Evolutionary conservation across 1,284 basidiomycete species (phyloP), one percentile per base, ranked within the genome.

Genomic region (Sphagnurus paluster): DNA sequence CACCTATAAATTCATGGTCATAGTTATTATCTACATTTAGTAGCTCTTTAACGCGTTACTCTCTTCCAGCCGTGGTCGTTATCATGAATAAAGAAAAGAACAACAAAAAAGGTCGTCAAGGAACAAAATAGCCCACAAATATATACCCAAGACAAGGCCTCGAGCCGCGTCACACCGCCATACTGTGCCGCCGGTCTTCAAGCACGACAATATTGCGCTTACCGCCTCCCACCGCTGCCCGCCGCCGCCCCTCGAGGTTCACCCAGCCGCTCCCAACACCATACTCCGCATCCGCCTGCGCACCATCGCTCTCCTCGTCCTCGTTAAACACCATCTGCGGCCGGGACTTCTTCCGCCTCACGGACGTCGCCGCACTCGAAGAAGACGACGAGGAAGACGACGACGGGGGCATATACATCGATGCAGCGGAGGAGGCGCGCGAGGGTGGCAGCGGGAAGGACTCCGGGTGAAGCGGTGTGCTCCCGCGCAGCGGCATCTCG

Each of bases 221-320:
- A 13, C 41, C 39, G 29, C 42, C 49, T 14, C 45, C 39, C 14
- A 37, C 16, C 4, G 19, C 39, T 17, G 55, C 57, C 42, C 76
- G 75, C 55, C 80, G 69, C 47, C 84, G 67, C n/a, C 75, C 74
- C 19, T 84, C 82, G 2, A 77, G 59, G 57, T 82, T 82, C 21
- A 78, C 68, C 76, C 78, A 79, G 25, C 67, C 64, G 41, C 61
- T 55, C 19, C 63, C 64, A 21, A 56, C 53, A 37, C 70, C 70
- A 50, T 73, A 82, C 63, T 87, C 84, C 14, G 71, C 80, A 60
- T 87, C 84, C 4, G 82, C 84, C 53, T 86, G 77, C 14, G 71
- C 74, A 2, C 80, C 82, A 33, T 83, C 84, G 54, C 79, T 80
- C 19, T 76, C 75, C 8, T 77, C 76, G 1, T 80, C 80, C n/a